A percentile compares a stretch with the other conserved stretches of the same genome.
phyloP scores from a whole-genome alignment of 768 basidiomycete genomes.

The Paxillus rubicundulus region DNA sequence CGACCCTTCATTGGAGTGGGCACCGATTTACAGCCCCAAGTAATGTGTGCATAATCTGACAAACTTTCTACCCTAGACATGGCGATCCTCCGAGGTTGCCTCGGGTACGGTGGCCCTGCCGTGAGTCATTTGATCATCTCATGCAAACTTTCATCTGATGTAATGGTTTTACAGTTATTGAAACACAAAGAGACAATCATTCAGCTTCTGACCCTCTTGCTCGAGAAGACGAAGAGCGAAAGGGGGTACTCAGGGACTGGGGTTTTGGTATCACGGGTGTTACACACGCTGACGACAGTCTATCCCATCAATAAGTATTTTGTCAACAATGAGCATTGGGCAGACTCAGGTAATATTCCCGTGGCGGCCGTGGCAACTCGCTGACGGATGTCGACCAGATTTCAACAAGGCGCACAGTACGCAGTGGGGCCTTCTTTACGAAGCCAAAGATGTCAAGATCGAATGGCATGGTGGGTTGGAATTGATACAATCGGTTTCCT shows the following conservation, averaged over 20 bases:
- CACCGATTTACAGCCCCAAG: not conserved
- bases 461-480: constrained; percentile 76
- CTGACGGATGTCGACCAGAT: constrained; percentile 35
- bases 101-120: constrained; percentile 67
- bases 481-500: not conserved
- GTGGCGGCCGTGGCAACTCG: constrained; percentile 5
- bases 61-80: constrained; percentile 49
- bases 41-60: not conserved
- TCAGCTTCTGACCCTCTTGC: constrained; percentile 57
- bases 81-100: constrained; percentile 76
- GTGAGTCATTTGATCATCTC: constrained; percentile 37
- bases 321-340: constrained; percentile 80
- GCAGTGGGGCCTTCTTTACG: constrained; percentile 81
- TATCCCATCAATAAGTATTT: constrained; percentile 80
- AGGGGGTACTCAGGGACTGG: constrained; percentile 83
- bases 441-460: constrained; percentile 73
- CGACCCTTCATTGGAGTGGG: constrained; percentile 92
- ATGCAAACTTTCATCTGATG: not conserved
- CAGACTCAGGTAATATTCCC: constrained; percentile 56
- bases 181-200: constrained; percentile 66
- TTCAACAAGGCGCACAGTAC: constrained; percentile 61
- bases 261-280: constrained; percentile 68
- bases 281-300: constrained; percentile 71
- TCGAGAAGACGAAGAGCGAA: constrained; percentile 83
- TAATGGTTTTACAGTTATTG: constrained; percentile 49